Base-by-base conservation (phyloP, 257 asterid species). In the Capsicum rhomboideum region DNA sequence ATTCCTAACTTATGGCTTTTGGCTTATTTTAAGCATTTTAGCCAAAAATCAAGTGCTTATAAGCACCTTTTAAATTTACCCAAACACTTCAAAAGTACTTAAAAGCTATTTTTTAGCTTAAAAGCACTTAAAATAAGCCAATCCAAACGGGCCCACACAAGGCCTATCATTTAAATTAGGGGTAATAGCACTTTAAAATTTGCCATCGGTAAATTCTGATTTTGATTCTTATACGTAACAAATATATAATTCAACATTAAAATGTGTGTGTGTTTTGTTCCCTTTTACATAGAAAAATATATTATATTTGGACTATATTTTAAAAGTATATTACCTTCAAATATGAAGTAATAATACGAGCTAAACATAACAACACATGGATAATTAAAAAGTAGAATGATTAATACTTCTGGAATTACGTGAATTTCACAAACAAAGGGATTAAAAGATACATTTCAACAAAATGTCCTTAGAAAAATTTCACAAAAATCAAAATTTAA, bases 241-340 rank as follows among this genome's bases (percentile, higher is more conserved):
- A 4, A 55, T 20, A 20, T 55, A 6, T 55, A 26, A 7, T 6
- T 6, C 26, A 7, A 20, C 6, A 18, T 18, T 55, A 2, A 67
- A 31, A 31, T 67, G 4, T 17, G 49, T 31, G 13, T 20, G 5
- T 26, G n/a, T 67, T 52, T 40, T 42, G 0, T 9, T 17, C 20
- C 6, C 0, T 14, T 34, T 66, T 67, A 17, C 0, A 11, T 10
- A 16, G 23, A 2, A 29, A n/a, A 2, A 29, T 66, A 16, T 66
- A 0, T 29, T 66, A 31, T 67, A 34, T 17, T 34, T 18, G 0
- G 10, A 18, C 9, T 18, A 4, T 0, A 34, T 68, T n/a, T 67
- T 16, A 0, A 0, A 28, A 13, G 6, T 64, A 64, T 9, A 58
- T 0, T 59, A 9, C 0, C 9, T 16, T 9, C 26, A 68, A 68